Evolutionary conservation across 2,329 filamentous ascomycete species (phyloP), one percentile per base, ranked within the genome.

Genomic region (Lachnellula suecica): DNA sequence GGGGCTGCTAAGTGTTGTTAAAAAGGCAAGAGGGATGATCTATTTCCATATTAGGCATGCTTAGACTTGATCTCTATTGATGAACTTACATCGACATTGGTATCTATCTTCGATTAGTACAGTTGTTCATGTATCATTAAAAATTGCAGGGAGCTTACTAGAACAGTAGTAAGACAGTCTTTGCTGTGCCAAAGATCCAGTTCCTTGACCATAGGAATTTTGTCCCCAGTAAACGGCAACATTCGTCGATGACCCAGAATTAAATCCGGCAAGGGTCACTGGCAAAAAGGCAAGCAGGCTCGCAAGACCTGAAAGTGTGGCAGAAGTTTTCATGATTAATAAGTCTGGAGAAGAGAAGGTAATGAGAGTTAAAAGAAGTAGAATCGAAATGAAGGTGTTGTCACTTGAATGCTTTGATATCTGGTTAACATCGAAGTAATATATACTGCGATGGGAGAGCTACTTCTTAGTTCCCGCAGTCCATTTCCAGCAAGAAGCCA

Each of bases 221-320:
- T 88, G 85, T 4, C 78, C 85, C 85, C 85, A 89, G 67, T 89
- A 89, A 2, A 87, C 74, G 23, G 79, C 83, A 49, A 88, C 64
- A 60, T 87, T 88, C 45, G 67, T 72, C 2, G 64, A 61, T 1
- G 75, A 73, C n/a, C 62, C 63, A 4, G 78, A 54, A 54, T 76
- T 69, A 59, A 82, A 68, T 22, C 67, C 70, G 15, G 72, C 74
- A 58, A 68, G 62, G 10, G 62, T 68, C 47, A 61, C 60, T 31
- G 66, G 59, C 29, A 73, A 38, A 41, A 60, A 62, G 37, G 67
- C 65, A 27, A 70, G 43, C 51, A 69, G 59, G 35, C 65, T 58
- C 3, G 64, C 56, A 53, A 42, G 61, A 53, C 29, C 71, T 29
- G 48, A 49, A 10, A 66, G 35, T 9, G 51, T 59, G 42, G 57